phyloP scores from a whole-genome alignment of 495 filamentous ascomycete genomes.

The Hyphodiscus hymeniophilus region DNA sequence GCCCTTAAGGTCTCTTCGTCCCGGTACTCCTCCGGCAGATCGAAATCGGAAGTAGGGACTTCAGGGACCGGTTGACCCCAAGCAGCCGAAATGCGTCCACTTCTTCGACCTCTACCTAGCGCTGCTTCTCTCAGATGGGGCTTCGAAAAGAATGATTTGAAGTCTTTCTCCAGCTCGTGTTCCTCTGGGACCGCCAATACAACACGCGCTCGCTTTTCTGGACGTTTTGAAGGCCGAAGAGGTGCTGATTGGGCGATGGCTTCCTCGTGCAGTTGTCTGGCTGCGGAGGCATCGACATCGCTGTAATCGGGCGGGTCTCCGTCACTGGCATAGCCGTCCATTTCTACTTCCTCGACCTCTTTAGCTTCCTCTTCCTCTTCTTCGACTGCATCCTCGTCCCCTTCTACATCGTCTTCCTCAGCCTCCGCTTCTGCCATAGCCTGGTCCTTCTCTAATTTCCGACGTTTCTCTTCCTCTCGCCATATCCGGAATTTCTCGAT shows the following conservation, averaged over 20 bases:
- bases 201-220: constrained; percentile 8
- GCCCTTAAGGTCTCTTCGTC: constrained; percentile 59
- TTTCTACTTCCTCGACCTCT: constrained; percentile 24
- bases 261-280: constrained; percentile 68
- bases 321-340: constrained; percentile 28
- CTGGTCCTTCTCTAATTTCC: constrained; percentile 61
- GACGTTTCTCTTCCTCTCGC: constrained; percentile 83
- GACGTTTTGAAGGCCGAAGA: neutral
- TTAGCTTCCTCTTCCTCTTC: constrained; percentile 34
- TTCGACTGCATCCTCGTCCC: constrained; percentile 26
- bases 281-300: constrained; percentile 67
- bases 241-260: constrained; percentile 36
- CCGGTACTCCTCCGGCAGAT: constrained; percentile 59
- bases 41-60: constrained; percentile 58
- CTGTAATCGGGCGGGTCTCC: constrained; percentile 51
- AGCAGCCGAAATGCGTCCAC: constrained; percentile 47
- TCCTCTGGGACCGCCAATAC: constrained; percentile 13
- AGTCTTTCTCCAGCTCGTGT: constrained; percentile 48
- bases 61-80: constrained; percentile 84
- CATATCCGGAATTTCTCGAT: constrained; percentile 80
- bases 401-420: constrained; percentile 32
- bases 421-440: constrained; percentile 36
- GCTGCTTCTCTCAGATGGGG: constrained; percentile 69
- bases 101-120: constrained; percentile 49
- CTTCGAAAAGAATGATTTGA: constrained; percentile 79